These are phyloP conservation scores for Medakamo hakoo DNA, from an alignment of 139 green algal species.

Conservation along the genomic window DNA sequence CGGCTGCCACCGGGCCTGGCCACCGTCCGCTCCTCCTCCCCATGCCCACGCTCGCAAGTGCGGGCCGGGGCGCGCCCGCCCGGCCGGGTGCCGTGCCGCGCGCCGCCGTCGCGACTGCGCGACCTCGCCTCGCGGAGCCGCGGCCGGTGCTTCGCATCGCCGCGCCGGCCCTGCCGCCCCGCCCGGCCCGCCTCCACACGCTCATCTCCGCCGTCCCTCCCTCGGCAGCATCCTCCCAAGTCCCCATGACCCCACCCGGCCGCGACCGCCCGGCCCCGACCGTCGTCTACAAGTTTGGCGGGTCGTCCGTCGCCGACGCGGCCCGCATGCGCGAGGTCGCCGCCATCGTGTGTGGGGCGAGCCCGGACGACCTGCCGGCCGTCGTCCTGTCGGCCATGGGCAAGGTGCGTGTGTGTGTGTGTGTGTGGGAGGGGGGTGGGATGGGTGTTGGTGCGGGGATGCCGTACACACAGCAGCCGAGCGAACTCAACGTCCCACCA, in stretches of 20 bases:
- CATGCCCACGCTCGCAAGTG: no score
- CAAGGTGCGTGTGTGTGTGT: conserved; percentile 41
- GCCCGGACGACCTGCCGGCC: conserved; percentile 51
- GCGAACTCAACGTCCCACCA: neutral
- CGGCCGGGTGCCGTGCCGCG: no score
- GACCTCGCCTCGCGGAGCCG: no score
- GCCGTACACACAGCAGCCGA: no score
- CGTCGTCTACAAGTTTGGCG: conserved; percentile 94
- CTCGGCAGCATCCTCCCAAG: no score
- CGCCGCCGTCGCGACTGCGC: no score
- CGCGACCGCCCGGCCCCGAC: conserved; percentile 6
- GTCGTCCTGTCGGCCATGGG: conserved; percentile 98
- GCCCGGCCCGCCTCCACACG: neutral
- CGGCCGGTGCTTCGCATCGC: no score
- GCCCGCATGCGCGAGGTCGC: conserved; percentile 87
- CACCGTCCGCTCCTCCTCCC: no score
- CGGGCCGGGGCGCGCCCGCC: no score
- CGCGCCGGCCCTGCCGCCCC: neutral
- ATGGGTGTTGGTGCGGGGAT: no score
- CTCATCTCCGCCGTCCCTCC: neutral
- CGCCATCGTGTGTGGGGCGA: conserved; percentile 76
- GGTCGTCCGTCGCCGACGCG: conserved; percentile 76
- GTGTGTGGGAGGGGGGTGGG: neutral
- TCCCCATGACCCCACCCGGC: neutral
- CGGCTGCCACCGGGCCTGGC: no score